Evolutionary conservation across 306 rosid species (phyloP), one percentile per base, ranked within the genome.

Genomic region (Quercus rubra): DNA sequence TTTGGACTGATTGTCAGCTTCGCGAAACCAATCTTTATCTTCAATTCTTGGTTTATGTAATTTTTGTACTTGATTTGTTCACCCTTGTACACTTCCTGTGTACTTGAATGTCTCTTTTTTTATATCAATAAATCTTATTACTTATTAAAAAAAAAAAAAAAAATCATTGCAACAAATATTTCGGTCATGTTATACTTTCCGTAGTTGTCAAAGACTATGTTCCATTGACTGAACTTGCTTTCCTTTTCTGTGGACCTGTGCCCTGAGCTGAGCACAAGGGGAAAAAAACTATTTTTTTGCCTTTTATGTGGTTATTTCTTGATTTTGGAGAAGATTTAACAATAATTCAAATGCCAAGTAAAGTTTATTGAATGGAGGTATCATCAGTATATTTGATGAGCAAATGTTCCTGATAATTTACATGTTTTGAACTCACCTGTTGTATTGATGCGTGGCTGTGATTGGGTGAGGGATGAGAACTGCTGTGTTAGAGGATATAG

Each of bases 391-490:
- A 27, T 27, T 70, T 55, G 27, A 31, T 25, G 27, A 7, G 30
- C 64, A 18, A 46, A 76, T 55, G 30, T 6, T 78, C 70, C 14
- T n/a, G 43, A 67, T 15, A 31, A 3, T 2, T 7, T 56, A 6
- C 2, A 12, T 31, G 46, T 61, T 63, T 71, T 30, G 15, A 51
- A 81, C 81, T 80, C 41, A 89, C 97, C 83, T 90, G 96, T 13
- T 82, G 90, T 55, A 21, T 30, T 21, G 86, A 82, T 81, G 55
- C 41, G 67, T 31, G 66, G 74, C 79, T 77, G 35, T 74, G 62
- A 68, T 21, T 14, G 12, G 89, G 78, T 28, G 84, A 85, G 20
- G 81, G 73, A 23, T 56, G 71, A 41, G n/a, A 13, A 74, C 31
- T 63, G 23, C 74, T 74, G 33, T 78, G 76, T 23, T 61, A 56